Percentiles rank a stretch among this genome's conserved stretches.
Conservation (phyloP, 2,329 filamentous ascomycete genomes). For the Xylariomycetidae sp. region DNA sequence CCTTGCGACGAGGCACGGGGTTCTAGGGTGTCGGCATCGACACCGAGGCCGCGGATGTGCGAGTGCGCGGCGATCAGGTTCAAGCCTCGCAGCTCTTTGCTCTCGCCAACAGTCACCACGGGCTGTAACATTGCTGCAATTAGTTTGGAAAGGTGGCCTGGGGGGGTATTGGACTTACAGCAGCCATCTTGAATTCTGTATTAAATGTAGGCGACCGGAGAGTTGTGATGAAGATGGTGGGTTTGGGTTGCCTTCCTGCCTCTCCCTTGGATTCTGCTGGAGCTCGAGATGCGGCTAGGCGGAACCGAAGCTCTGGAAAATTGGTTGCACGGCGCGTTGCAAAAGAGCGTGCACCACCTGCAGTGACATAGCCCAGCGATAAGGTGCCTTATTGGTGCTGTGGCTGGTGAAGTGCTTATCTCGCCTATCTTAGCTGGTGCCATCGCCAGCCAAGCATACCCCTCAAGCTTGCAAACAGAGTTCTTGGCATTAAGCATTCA, state of each 20-base stretch:
- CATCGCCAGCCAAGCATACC: no score
- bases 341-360: no score
- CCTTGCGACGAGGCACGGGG: constrained; percentile 82
- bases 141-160: constrained; percentile 6
- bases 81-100: constrained; percentile 89
- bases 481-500: no score
- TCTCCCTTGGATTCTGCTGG: no score
- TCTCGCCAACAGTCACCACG: constrained; percentile 79
- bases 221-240: not conserved
- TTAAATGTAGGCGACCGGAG: not conserved
- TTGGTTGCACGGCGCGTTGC: no score
- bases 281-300: no score
- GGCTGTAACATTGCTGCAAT: constrained; percentile 34
- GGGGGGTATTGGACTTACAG: constrained; percentile 34
- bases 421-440: no score
- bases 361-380: no score
- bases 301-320: no score
- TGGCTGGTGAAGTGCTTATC: no score
- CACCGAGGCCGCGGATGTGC: constrained; percentile 91
- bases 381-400: no score
- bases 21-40: constrained; percentile 86
- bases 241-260: not conserved
- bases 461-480: no score
- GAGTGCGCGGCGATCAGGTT: constrained; percentile 98
- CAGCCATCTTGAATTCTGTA: constrained; percentile 42